Percentiles rank a stretch among this genome's conserved stretches.
phyloP scores from a whole-genome alignment of 2,329 filamentous ascomycete genomes.

The Penicillium sp. region DNA sequence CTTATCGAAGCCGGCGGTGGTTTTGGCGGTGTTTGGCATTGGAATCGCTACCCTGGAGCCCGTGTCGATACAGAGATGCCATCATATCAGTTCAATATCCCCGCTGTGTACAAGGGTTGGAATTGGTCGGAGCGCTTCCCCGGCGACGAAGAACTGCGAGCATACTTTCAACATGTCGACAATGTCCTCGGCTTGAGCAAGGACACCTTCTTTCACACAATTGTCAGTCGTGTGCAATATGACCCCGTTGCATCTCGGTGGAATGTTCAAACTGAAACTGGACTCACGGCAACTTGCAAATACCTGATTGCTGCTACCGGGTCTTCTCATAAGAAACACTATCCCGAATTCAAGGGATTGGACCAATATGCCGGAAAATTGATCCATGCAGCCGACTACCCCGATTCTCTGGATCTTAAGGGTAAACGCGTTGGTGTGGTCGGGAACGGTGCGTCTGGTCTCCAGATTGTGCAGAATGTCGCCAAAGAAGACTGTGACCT shows the following conservation, averaged over 20 bases:
- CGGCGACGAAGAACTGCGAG: constrained; percentile 42
- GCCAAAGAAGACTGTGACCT: constrained; percentile 23
- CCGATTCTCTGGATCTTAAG: constrained; percentile 14
- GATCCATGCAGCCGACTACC: constrained; percentile 61
- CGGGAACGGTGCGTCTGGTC: constrained; percentile 24
- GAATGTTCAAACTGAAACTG: constrained; percentile 50
- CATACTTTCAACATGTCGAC: constrained; percentile 55
- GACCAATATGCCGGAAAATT: constrained; percentile 53
- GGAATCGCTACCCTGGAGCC: constrained; percentile 51
- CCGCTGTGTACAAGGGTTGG: constrained; percentile 52
- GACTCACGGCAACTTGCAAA: constrained; percentile 42
- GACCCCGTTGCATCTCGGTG: constrained; percentile 44
- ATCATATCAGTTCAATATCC: constrained; percentile 59
- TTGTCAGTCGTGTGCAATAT: constrained; percentile 47
- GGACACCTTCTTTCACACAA: constrained; percentile 51
- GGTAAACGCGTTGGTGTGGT: constrained; percentile 23
- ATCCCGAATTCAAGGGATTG: constrained; percentile 43
- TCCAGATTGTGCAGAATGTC: constrained; percentile 22
- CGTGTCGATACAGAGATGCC: constrained; percentile 54
- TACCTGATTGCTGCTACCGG: constrained; percentile 54
- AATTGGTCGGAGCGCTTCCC: constrained; percentile 45
- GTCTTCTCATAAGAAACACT: constrained; percentile 38
- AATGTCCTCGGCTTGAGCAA: constrained; percentile 49
- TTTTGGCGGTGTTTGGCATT: constrained; percentile 52
- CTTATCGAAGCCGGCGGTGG: constrained; percentile 44